Evolutionary conservation across 495 filamentous ascomycete species (phyloP).

Genomic region (Endocarpon pusillum): DNA sequence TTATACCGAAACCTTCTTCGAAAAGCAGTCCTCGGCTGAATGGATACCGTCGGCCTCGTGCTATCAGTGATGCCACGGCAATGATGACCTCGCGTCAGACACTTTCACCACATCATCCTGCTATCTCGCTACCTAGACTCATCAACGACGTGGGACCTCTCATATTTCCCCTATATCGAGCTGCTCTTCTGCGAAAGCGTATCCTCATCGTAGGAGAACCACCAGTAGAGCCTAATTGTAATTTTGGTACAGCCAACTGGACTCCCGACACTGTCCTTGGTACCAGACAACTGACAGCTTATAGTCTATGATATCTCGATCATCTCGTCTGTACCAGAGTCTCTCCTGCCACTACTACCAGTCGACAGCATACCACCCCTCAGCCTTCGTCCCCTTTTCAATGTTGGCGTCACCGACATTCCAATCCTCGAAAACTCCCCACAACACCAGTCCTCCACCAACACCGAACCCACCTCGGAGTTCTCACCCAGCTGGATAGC

Average conservation of each 20-base stretch:
- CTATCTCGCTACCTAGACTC: slow-evolving; percentile 58
- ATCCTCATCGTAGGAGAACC: slow-evolving; percentile 72
- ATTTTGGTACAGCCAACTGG: slow-evolving; percentile 81
- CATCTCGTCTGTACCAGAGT: slow-evolving; percentile 58
- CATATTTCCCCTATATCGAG: slow-evolving; percentile 76
- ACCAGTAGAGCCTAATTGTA: slow-evolving; percentile 70
- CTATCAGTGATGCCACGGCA: slow-evolving; percentile 29
- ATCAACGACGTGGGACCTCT: slow-evolving; percentile 76
- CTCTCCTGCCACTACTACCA: slow-evolving; percentile 41
- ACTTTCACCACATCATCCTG: slow-evolving; percentile 67
- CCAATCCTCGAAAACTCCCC: no score
- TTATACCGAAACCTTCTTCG: no score
- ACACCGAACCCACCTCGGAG: slow-evolving; percentile 21
- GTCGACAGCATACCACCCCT: slow-evolving; percentile 26
- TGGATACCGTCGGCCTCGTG: no score
- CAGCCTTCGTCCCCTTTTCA: slow-evolving; percentile 73
- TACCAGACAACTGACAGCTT: background rate
- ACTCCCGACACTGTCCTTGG: background rate
- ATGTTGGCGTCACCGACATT: slow-evolving; percentile 84
- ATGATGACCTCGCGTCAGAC: slow-evolving; percentile 50
- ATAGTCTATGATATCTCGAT: slow-evolving; percentile 88
- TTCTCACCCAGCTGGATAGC: slow-evolving; percentile 65
- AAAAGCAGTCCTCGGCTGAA: no score
- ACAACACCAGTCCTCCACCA: slow-evolving; percentile 28
- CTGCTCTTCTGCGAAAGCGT: slow-evolving; percentile 73